These are phyloP conservation scores for Annona cherimola DNA, from an alignment of 164 flowering plant genomes.

Conservation along the genomic window DNA sequence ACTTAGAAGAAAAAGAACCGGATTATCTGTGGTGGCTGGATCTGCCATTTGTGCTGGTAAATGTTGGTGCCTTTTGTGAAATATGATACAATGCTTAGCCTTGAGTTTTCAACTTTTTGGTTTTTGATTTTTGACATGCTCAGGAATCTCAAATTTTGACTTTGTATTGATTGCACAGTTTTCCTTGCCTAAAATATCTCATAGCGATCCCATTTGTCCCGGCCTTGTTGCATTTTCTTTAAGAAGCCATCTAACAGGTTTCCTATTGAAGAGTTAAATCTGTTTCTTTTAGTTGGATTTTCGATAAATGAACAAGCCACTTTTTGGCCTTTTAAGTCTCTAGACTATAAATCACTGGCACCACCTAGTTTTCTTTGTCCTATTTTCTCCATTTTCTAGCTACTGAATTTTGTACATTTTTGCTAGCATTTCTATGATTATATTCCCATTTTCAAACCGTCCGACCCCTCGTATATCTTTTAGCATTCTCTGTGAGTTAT, in stretches of 20 bases:
- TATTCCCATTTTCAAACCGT: too few relatives aligned
- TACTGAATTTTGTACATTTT: too few relatives aligned
- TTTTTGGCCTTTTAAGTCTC: not conserved
- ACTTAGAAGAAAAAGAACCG: slow-evolving; percentile 70
- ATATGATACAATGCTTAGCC: not conserved
- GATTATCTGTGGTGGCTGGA: slow-evolving; percentile 97
- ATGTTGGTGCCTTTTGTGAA: slow-evolving; percentile 1
- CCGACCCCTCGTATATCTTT: too few relatives aligned
- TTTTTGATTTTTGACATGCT: not conserved
- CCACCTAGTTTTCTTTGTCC: not conserved
- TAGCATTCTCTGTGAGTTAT: not conserved
- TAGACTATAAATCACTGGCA: not conserved
- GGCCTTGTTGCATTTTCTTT: not conserved
- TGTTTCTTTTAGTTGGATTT: not conserved
- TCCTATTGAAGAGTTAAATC: not conserved
- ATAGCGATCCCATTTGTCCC: not conserved
- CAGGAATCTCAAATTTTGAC: too few relatives aligned
- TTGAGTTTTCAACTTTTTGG: not conserved
- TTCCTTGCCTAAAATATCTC: not conserved
- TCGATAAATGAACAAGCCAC: not conserved
- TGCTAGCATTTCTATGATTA: too few relatives aligned
- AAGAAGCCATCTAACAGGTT: not conserved
- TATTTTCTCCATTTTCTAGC: too few relatives aligned
- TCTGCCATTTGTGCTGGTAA: slow-evolving; percentile 76
- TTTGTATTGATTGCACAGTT: too few relatives aligned